Evolutionary conservation across 208 protist species (phyloP), one percentile per base, ranked within the genome.

Genomic region (Acanthamoeba triangularis): DNA sequence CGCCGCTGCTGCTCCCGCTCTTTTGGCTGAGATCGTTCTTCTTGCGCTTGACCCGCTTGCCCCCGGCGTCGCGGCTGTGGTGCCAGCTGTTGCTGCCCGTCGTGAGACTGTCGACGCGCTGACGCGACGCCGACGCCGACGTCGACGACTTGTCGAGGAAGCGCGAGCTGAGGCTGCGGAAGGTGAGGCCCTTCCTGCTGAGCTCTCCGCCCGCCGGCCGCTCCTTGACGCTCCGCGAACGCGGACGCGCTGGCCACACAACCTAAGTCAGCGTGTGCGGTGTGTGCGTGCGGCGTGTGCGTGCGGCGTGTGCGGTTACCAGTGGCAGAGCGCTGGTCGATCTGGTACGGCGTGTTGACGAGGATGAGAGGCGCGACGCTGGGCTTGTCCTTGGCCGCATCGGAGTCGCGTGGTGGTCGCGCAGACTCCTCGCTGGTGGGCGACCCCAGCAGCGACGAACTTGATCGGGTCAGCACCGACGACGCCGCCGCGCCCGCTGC

Each of bases 141-240:
- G 54, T 23, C 18, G 54, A 25, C 54, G 54, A 67, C 28, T 67
- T 67, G 61, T 10, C 61, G 61, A 80, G 41, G 16, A 80, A 44
- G 72, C 72, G 72, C 35, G 72, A 80, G 72, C 72, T 80, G 35
- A 80, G 20, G 72, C 72, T 80, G 72, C 72, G 72, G 23, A 80
- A 80, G 33, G 30, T 80, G 72, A 80, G 72, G 72, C 72, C 72
- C 11, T 30, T 25, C 61, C 61, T 67, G 41, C 28, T 23, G 35
- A 35, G 33, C 72, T 80, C 72, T 30, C n/a, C 72, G 72, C 61
- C 25, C n/a, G n/a, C n/a, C n/a, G n/a, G n/a, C 33, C n/a, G 7
- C 8, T 80, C 72, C 72, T 80, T 80, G n/a, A 80, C 72, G 72
- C 72, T 80, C 41, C 33, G 28, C 18, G 72, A 80, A 23, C 72